Conservation (phyloP, 768 basidiomycete genomes). For the Lactarius deliciosus region DNA sequence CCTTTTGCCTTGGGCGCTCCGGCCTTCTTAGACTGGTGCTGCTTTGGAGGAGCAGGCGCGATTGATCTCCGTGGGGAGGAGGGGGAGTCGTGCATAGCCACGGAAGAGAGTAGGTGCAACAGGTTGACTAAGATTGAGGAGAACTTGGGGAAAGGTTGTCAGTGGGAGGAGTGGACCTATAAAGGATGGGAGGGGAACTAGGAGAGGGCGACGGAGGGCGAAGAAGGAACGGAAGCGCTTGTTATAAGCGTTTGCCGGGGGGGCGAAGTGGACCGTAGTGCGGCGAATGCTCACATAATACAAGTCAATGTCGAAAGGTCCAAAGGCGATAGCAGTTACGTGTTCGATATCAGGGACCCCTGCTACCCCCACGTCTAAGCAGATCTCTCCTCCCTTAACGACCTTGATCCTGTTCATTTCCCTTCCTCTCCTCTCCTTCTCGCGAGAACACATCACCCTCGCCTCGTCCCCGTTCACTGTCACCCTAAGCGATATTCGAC, state of each 20-base stretch:
- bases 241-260: constrained; percentile 27
- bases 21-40: constrained; percentile 40
- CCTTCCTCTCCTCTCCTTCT: neutral
- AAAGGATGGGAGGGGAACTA: constrained; percentile 21
- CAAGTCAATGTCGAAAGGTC: neutral
- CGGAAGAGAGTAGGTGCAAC: constrained; percentile 30
- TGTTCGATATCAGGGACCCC: constrained; percentile 18
- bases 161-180: constrained; percentile 23
- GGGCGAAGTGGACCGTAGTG: constrained; percentile 24
- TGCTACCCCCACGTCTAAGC: constrained; percentile 5
- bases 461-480: neutral
- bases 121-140: constrained; percentile 21
- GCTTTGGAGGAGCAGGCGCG: constrained; percentile 38
- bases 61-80: constrained; percentile 37
- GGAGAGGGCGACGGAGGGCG: constrained; percentile 31
- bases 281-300: constrained; percentile 28
- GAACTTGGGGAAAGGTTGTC: neutral
- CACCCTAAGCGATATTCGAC: constrained; percentile 4
- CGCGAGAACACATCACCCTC: neutral
- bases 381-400: neutral
- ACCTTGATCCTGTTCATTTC: neutral
- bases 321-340: constrained; percentile 24
- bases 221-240: constrained; percentile 29
- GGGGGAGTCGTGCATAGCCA: constrained; percentile 38
- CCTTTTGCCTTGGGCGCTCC: constrained; percentile 75